These are phyloP conservation scores for Wallacemonas rigidus DNA, from an alignment of 208 protist species.

Conservation along the genomic window DNA sequence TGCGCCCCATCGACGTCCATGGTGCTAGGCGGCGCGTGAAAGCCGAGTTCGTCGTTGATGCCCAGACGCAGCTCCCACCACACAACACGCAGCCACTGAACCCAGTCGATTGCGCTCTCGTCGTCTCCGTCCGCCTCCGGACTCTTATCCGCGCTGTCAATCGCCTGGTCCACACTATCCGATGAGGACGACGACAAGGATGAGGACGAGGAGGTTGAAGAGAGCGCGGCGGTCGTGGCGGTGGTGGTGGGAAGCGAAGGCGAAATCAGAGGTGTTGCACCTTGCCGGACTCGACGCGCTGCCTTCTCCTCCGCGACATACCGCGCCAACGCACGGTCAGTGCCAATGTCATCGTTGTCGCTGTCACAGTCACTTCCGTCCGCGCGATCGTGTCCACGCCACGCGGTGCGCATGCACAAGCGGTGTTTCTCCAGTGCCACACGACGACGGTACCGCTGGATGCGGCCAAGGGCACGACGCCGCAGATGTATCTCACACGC, in stretches of 20 bases:
- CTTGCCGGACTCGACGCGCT: neutral
- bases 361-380: no score
- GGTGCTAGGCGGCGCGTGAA: neutral
- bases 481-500: slow-evolving; percentile 35
- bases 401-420: neutral
- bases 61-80: slow-evolving; percentile 11
- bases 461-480: slow-evolving; percentile 37
- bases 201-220: neutral
- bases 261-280: neutral
- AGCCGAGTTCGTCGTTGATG: slow-evolving; percentile 14
- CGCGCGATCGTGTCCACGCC: no score
- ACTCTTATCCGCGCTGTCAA: no score
- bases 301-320: neutral
- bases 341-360: neutral
- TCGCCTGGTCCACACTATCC: no score
- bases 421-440: slow-evolving; percentile 16
- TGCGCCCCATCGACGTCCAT: neutral
- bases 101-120: neutral
- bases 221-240: neutral
- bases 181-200: neutral
- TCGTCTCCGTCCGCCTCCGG: neutral
- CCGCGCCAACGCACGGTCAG: neutral
- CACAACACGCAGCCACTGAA: neutral
- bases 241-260: neutral
- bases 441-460: slow-evolving; percentile 17